Conservation (phyloP, 2,329 filamentous ascomycete genomes). For the Cytospora piceae region DNA sequence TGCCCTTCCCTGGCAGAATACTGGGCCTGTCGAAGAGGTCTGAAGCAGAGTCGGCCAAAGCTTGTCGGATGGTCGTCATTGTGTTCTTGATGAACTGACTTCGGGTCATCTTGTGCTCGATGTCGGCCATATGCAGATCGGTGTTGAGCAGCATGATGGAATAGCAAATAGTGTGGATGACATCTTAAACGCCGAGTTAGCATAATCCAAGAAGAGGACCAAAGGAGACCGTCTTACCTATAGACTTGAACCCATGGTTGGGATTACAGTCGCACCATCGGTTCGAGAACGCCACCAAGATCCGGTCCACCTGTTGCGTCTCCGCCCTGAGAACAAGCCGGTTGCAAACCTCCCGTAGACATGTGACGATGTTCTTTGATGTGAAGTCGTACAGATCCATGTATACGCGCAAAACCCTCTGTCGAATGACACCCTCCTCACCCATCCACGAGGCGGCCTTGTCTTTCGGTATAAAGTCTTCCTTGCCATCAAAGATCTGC, state of each 20-base stretch:
- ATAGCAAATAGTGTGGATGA: constrained; percentile 97
- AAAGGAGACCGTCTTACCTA: constrained; percentile 58
- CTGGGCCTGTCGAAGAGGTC: constrained; percentile 65
- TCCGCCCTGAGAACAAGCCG: constrained; percentile 85
- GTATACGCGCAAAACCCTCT: constrained; percentile 71
- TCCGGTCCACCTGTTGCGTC: constrained; percentile 94
- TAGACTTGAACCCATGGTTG: constrained; percentile 88
- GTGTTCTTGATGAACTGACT: constrained; percentile 96
- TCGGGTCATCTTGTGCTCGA: constrained; percentile 94
- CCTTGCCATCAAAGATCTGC: constrained; percentile 82
- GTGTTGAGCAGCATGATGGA: constrained; percentile 95
- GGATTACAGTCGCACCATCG: constrained; percentile 95
- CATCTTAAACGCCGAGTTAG: constrained; percentile 61
- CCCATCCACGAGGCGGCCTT: constrained; percentile 89
- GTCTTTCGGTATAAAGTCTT: constrained; percentile 77
- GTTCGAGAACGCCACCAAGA: constrained; percentile 84
- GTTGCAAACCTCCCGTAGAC: constrained; percentile 79
- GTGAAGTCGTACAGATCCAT: constrained; percentile 91
- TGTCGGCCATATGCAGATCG: constrained; percentile 92
- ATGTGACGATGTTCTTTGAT: constrained; percentile 76
- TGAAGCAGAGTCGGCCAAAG: constrained; percentile 72
- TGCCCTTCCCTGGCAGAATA: constrained; percentile 50
- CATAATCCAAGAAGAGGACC: constrained; percentile 32
- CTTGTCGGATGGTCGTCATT: constrained; percentile 82
- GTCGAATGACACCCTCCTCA: constrained; percentile 65